Base-by-base conservation (phyloP, 352 stramenopile species). In the Phytophthora rubi region DNA sequence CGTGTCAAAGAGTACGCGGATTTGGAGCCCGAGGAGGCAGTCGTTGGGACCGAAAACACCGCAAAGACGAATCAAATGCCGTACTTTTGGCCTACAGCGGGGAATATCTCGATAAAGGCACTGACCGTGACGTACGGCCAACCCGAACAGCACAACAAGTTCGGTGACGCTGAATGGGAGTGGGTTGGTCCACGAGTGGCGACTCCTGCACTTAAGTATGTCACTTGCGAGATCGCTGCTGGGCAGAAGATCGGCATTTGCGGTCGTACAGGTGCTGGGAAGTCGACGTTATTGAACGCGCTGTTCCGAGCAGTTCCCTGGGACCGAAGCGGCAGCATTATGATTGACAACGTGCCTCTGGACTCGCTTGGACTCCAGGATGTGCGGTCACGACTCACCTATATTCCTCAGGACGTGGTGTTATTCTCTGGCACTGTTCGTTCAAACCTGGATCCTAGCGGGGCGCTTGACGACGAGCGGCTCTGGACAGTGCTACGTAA, bases 191-290 rank as follows among this genome's bases (percentile, higher is more conserved):
- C 66, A 12, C 62, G 33, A 52, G 55, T 62, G n/a, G 56, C 32
- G 16, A 52, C 85, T 30, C 59, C 66, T 6, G 88, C 82, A 2
- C 62, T 94, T 0, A 76, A 75, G 5, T 59, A 77, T 30, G 51
- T 93, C 13, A 86, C 54, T 13, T 93, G 74, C 53, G 52, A 68
- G 0, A 83, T 95, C 47, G 51, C 52, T 28, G 75, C 78, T 1
- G 83, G 85, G 0, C 82, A 92, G 48, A 92, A 90, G 55, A 54
- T 95, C 18, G 91, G 91, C 4, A 88, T 98, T 18, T 94, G 90
- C 28, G 93, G 93, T 2, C 89, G 91, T 23, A 98, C 93, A 1
- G 94, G 94, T 33, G 89, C 91, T 6, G 94, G 94, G n/a, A 98
- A 98, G 67, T 94, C 83, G 30, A 94, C 92, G 18, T 73, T 98